A percentile compares a stretch with the other conserved stretches of the same genome.
phyloP scores from a whole-genome alignment of 257 asterid genomes.

The Petrea volubilis region DNA sequence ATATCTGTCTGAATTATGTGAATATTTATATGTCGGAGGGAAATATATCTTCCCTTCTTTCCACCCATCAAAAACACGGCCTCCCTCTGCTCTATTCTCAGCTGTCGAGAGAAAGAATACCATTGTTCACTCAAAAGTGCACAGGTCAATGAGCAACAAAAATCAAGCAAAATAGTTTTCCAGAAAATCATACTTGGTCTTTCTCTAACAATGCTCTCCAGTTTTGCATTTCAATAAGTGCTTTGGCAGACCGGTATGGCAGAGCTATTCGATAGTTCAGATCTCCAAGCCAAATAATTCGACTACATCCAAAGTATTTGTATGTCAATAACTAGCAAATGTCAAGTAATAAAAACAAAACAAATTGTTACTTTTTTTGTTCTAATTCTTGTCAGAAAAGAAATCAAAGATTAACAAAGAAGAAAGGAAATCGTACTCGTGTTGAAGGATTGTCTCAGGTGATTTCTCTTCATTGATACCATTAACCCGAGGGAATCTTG shows the following conservation, averaged over 20 bases:
- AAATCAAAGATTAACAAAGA: not conserved
- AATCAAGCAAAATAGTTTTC: not conserved
- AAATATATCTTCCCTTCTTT: slow-evolving; percentile 95
- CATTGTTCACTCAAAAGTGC: slow-evolving; percentile 11
- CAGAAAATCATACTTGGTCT: slow-evolving; percentile 70
- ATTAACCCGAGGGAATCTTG: slow-evolving; percentile 87
- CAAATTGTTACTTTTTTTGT: not conserved
- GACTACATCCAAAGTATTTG: slow-evolving; percentile 47
- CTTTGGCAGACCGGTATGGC: slow-evolving; percentile 92
- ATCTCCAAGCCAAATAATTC: slow-evolving; percentile 96
- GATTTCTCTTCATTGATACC: slow-evolving; percentile 66
- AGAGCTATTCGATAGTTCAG: slow-evolving; percentile 92
- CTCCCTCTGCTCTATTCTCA: slow-evolving; percentile 85
- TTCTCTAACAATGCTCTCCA: slow-evolving; percentile 94
- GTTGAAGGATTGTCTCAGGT: slow-evolving; percentile 86
- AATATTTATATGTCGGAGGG: slow-evolving; percentile 96
- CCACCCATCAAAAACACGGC: slow-evolving; percentile 96
- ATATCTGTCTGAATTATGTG: slow-evolving; percentile 93
- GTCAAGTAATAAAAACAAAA: not conserved
- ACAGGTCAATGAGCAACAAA: not conserved
- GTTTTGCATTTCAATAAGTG: slow-evolving; percentile 96
- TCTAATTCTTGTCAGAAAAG: not conserved
- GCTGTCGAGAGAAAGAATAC: slow-evolving; percentile 45
- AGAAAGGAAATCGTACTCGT: slow-evolving; percentile 58
- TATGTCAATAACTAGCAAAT: slow-evolving; percentile 15